A percentile compares a stretch with the other conserved stretches of the same genome.
Conservation (phyloP, 2,329 filamentous ascomycete species). For the Monosporascus sp. region DNA sequence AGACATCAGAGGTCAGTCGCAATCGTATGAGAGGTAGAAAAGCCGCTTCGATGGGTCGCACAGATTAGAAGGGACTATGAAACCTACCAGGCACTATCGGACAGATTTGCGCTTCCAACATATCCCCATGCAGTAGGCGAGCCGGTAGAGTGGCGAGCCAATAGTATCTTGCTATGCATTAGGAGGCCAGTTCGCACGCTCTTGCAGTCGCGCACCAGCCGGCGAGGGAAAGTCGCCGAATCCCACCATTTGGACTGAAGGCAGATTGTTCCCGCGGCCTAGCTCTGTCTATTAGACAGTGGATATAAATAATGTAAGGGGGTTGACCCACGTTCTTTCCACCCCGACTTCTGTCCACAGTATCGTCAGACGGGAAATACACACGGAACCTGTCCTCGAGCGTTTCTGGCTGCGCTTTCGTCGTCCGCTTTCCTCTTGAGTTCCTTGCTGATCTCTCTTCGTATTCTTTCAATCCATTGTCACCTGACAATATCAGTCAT, state of each 20-base stretch:
- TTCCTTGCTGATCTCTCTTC: slow-evolving; percentile 29
- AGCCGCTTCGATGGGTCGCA: neutral
- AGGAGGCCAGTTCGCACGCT: slow-evolving; percentile 67
- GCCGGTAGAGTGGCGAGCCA: slow-evolving; percentile 34
- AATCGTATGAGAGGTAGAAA: neutral
- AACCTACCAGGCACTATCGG: slow-evolving; percentile 83
- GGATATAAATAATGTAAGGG: neutral
- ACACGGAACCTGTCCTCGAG: slow-evolving; percentile 56
- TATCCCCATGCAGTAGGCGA: slow-evolving; percentile 64
- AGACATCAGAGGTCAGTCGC: slow-evolving; percentile 4
- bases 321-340: slow-evolving; percentile 47
- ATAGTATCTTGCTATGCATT: slow-evolving; percentile 79
- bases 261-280: slow-evolving; percentile 79
- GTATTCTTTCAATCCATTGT: slow-evolving; percentile 42
- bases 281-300: slow-evolving; percentile 5
- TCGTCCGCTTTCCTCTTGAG: slow-evolving; percentile 23
- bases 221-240: slow-evolving; percentile 61
- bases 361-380: slow-evolving; percentile 74
- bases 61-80: neutral
- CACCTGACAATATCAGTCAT: slow-evolving; percentile 21
- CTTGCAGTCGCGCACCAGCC: slow-evolving; percentile 68
- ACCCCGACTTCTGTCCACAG: slow-evolving; percentile 59
- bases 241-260: slow-evolving; percentile 70
- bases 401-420: slow-evolving; percentile 12
- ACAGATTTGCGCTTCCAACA: slow-evolving; percentile 85